Conservation (phyloP, 2,329 filamentous ascomycete genomes). For the Claviceps africana region DNA sequence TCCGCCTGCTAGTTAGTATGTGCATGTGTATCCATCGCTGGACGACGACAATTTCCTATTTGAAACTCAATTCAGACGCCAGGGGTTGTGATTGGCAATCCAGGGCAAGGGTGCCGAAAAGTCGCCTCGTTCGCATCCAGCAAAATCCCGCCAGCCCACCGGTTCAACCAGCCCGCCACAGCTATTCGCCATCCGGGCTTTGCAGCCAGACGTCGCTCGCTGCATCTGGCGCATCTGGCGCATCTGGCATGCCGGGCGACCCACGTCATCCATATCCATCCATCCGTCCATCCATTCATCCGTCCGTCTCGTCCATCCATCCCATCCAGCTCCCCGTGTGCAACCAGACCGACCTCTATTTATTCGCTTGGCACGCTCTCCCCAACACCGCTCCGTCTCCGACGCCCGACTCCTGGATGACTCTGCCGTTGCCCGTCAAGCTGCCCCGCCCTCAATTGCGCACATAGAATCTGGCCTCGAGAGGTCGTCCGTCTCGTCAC, state of each 20-base stretch:
- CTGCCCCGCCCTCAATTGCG: constrained; percentile 5
- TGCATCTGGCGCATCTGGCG: background rate
- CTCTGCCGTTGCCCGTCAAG: constrained; percentile 1
- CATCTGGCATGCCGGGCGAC: background rate
- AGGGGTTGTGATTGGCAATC: background rate
- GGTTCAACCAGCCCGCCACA: background rate
- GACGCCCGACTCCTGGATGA: constrained; percentile 6
- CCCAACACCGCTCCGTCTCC: background rate
- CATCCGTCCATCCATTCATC: no score
- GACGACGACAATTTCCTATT: background rate
- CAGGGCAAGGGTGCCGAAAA: background rate
- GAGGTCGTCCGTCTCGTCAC: background rate
- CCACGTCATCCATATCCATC: background rate
- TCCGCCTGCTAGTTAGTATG: no score
- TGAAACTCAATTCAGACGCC: background rate
- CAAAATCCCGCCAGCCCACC: background rate
- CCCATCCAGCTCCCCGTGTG: background rate
- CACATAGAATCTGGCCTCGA: background rate
- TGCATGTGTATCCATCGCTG: no score
- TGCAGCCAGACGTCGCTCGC: background rate
- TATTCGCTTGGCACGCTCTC: background rate
- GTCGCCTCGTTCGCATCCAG: background rate
- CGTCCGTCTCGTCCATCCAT: background rate
- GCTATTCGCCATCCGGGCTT: background rate
- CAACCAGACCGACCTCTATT: background rate